Base-by-base conservation (phyloP, 768 basidiomycete species). In the Calocybe cyanea region DNA sequence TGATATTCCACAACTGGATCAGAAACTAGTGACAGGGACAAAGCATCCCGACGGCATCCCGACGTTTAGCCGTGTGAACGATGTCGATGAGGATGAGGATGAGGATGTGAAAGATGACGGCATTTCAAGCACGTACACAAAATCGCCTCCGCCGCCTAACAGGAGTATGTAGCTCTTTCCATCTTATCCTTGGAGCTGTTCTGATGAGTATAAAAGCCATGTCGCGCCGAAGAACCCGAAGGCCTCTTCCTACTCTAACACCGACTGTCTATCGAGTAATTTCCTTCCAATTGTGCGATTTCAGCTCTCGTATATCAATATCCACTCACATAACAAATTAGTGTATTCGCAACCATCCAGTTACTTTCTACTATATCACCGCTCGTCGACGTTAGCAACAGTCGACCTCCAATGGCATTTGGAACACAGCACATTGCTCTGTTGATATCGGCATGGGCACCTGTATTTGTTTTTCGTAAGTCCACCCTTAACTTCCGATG, bases 381-480 rank as follows among this genome's bases (percentile, higher is more conserved):
- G 1, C 52, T 81, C 21, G 59, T 81, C 31, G 80, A 83, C 55
- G 65, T 80, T 31, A 67, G 57, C 23, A 63, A 28, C 41, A 59
- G 59, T 36, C 63, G 61, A 1, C 40, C 60, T 18, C 80, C 83
- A 2, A 62, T 72, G 11, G 64, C 82, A 3, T 76, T 86, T 52
- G 83, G 82, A 20, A 77, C 82, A 21, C 83, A 86, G 48, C 80
- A 86, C 57, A 56, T 86, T 44, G 78, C 80, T 31, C 57, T 85
- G 36, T 54, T 85, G 14, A 60, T 83, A 19, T 71, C 67, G 7
- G 80, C 71, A 8, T 85, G 82, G 83, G 77, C 71, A 5, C 83
- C 83, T 7, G 63, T 66, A 8, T 25, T 85, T 17, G 56, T 81
- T 28, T 78, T 84, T 52, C 73, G 82, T 76, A 44, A 51, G 70